Evolutionary conservation across 176 grass and related monocot species (phyloP), one percentile per base, ranked within the genome.

Genomic region (Eragrostis nindensis): DNA sequence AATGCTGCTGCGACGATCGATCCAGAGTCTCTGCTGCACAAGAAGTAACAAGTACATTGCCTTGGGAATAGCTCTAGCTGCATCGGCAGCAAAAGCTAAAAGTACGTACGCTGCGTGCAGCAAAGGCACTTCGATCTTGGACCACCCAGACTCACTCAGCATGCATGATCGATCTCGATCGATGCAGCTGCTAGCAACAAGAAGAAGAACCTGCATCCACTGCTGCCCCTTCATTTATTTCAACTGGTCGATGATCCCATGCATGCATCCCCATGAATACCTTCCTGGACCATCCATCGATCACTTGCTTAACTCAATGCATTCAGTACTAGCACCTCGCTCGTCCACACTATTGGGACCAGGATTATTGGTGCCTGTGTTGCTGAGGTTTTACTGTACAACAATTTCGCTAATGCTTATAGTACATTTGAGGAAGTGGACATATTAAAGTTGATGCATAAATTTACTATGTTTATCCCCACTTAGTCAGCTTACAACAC

Each of bases 131-230:
- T 14, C 2, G 19, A 12, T 61, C 27, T 53, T 79, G 62, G 76
- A 79, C 76, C 76, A 78, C 76, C 61, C n/a, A 38, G 41, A 36
- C 32, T 36, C 41, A 2, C 11, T 2, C 5, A 8, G 18, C 25
- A 17, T 6, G 57, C 26, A 27, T 11, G 11, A 47, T 47, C 21
- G 2, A 15, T 44, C n/a, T 47, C 21, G 2, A 39, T n/a, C 43
- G 21, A 17, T 18, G 11, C 53, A 16, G 38, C 21, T 4, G 16
- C 15, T 76, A 59, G 56, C 75, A 77, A 77, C 75, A 77, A 77
- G 29, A 79, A 79, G 76, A 79, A 79, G 76, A 79, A 79, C 62
- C 76, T 79, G 76, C 76, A 40, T 65, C 45, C 26, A 26, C 75
- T 65, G 44, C 13, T 48, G 24, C 61, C 61, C 75, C 12, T 39